Percentiles rank a stretch among this genome's conserved stretches.
phyloP scores from a whole-genome alignment of 1,284 basidiomycete species.

The Microstroma glucosiphilum region DNA sequence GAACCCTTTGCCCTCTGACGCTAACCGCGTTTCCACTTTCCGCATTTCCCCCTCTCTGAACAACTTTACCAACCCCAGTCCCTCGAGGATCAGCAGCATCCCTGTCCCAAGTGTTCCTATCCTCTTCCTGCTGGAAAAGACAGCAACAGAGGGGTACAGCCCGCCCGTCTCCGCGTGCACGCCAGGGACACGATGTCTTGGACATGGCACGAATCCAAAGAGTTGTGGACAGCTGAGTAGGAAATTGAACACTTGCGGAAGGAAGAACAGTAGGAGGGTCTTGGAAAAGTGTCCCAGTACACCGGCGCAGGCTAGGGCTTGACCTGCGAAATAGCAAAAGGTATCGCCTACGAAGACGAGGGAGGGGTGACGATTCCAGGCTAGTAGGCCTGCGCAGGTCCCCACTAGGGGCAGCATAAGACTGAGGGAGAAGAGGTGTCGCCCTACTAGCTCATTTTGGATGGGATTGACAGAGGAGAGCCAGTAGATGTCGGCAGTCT shows the following conservation, averaged over 20 bases:
- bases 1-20: slow-evolving; percentile 1
- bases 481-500: slow-evolving; percentile 37
- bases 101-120: slow-evolving; percentile 12
- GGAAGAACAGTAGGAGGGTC: slow-evolving; percentile 90
- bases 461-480: slow-evolving; percentile 25
- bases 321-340: slow-evolving; percentile 84
- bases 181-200: slow-evolving; percentile 85
- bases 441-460: slow-evolving; percentile 66
- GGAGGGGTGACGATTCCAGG: slow-evolving; percentile 66
- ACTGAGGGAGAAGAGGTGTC: slow-evolving; percentile 90
- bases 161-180: slow-evolving; percentile 16
- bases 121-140: slow-evolving; percentile 17
- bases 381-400: slow-evolving; percentile 70
- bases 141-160: slow-evolving; percentile 32
- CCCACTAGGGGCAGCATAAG: slow-evolving; percentile 92
- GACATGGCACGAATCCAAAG: slow-evolving; percentile 86
- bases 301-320: slow-evolving; percentile 42
- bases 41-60: slow-evolving; percentile 16
- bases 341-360: slow-evolving; percentile 93
- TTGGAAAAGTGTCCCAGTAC: slow-evolving; percentile 82
- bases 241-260: slow-evolving; percentile 98
- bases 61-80: slow-evolving; percentile 22
- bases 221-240: slow-evolving; percentile 87
- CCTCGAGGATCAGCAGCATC: slow-evolving; percentile 19
- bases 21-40: neutral